Percentiles rank a stretch among this genome's conserved stretches.
These are phyloP conservation scores for Wickerhamiella bombiphila DNA, from an alignment of 805 yeast genomes.

Conservation along the genomic window DNA sequence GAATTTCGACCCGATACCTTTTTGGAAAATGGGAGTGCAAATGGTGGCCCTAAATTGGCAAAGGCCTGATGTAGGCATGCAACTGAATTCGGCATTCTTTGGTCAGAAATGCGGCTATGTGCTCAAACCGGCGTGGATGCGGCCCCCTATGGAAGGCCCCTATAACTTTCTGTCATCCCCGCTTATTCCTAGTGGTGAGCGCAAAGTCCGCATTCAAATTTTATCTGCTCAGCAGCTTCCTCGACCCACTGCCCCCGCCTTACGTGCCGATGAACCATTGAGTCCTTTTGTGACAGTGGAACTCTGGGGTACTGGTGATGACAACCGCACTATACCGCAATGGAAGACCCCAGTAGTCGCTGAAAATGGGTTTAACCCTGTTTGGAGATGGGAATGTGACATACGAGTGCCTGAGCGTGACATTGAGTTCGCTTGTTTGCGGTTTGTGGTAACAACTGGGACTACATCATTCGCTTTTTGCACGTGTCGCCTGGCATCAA, in stretches of 20 bases:
- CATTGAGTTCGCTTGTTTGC: conserved; percentile 24
- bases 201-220: conserved; percentile 28
- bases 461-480: conserved; percentile 38
- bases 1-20: conserved; percentile 64
- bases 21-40: conserved; percentile 80
- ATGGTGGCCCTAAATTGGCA: conserved; percentile 98
- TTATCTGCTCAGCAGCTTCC: conserved; percentile 83
- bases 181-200: conserved; percentile 7
- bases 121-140: conserved; percentile 43
- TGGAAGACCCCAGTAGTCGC: conserved; percentile 27
- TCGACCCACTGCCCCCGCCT: conserved; percentile 42
- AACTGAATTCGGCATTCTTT: conserved; percentile 68
- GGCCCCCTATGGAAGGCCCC: no score
- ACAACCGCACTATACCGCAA: conserved; percentile 9
- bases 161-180: no score
- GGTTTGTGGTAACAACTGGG: conserved; percentile 24
- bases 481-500: conserved; percentile 43
- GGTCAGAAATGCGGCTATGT: conserved; percentile 49
- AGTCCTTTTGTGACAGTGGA: conserved; percentile 55
- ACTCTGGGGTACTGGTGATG: conserved; percentile 30
- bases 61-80: conserved; percentile 78
- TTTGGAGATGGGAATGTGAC: conserved; percentile 52
- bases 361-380: conserved; percentile 77
- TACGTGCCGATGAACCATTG: conserved; percentile 31
- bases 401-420: conserved; percentile 25